A percentile compares a stretch with the other conserved stretches of the same genome.
These are phyloP conservation scores for Lasiosphaeris hirsuta DNA, from an alignment of 495 filamentous ascomycete species.

Conservation along the genomic window DNA sequence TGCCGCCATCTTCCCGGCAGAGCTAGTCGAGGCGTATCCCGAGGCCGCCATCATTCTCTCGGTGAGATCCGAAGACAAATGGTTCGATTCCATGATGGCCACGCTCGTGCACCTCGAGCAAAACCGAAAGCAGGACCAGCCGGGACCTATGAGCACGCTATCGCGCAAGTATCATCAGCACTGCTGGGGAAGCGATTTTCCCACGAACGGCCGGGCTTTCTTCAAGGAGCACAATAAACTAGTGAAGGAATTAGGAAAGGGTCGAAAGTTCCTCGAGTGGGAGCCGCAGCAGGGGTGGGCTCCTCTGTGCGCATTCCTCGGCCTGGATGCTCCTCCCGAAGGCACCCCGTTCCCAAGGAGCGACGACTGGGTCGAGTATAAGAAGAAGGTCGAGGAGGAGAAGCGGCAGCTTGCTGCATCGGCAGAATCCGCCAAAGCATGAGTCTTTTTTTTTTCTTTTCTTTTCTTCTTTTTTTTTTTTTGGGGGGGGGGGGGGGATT, in stretches of 20 bases:
- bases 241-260: conserved; percentile 22
- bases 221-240: conserved; percentile 29
- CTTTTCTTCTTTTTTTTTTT: no score
- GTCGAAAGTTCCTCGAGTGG: conserved; percentile 54
- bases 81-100: conserved; percentile 42
- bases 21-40: conserved; percentile 39
- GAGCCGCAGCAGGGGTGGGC: conserved; percentile 63
- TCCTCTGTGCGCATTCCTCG: conserved; percentile 65
- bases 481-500: no score
- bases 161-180: conserved; percentile 27
- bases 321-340: conserved; percentile 54
- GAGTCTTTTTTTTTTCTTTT: no score
- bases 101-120: conserved; percentile 33
- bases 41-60: conserved; percentile 45
- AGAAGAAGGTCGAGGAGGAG: conserved; percentile 15
- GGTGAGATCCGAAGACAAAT: conserved; percentile 37
- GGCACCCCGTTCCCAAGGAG: conserved; percentile 17
- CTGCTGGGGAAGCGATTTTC: conserved; percentile 34
- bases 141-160: conserved; percentile 26
- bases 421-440: no score
- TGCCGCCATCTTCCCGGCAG: conserved; percentile 38
- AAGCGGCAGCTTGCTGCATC: neutral
- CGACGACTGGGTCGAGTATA: conserved; percentile 20
- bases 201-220: conserved; percentile 26
- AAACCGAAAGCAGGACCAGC: conserved; percentile 20